A percentile compares a stretch with the other conserved stretches of the same genome.
Conservation (phyloP, 75 land plant genomes). For the Ceratopteris richardii region DNA sequence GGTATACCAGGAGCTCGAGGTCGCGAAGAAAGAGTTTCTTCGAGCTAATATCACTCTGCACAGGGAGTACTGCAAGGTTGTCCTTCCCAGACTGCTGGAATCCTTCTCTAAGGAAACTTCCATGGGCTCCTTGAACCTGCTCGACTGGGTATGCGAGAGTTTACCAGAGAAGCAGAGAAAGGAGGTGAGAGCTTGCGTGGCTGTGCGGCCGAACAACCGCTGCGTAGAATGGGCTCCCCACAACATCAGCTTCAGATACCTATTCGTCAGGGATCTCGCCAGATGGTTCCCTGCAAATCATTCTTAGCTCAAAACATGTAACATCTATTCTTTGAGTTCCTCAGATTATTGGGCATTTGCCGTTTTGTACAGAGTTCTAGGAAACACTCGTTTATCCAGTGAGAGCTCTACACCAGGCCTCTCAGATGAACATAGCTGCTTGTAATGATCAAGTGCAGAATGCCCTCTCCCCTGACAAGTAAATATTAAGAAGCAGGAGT, state of each 20-base stretch:
- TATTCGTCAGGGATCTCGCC: slow-evolving; percentile 57
- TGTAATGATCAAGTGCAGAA: no score
- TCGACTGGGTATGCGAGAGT: slow-evolving; percentile 49
- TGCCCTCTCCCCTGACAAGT: no score
- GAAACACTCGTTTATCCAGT: no score
- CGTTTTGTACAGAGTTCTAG: no score
- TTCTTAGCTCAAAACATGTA: no score
- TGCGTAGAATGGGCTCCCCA: slow-evolving; percentile 72
- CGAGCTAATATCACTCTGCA: slow-evolving; percentile 42
- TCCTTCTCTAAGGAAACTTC: slow-evolving; percentile 46
- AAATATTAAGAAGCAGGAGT: no score
- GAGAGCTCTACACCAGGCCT: no score
- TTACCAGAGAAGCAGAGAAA: slow-evolving; percentile 44
- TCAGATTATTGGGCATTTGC: no score
- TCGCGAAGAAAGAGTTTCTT: slow-evolving; percentile 68
- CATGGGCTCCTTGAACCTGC: slow-evolving; percentile 26
- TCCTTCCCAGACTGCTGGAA: slow-evolving; percentile 54
- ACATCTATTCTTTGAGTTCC: no score
- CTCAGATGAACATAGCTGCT: no score
- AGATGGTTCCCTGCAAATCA: not conserved
- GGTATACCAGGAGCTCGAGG: slow-evolving; percentile 61
- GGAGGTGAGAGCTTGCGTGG: slow-evolving; percentile 34
- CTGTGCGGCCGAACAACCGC: slow-evolving; percentile 29
- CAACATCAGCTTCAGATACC: slow-evolving; percentile 61
- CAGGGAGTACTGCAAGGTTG: slow-evolving; percentile 35